These are phyloP conservation scores for Cudoniella acicularis DNA, from an alignment of 495 filamentous ascomycete genomes.

Conservation along the genomic window DNA sequence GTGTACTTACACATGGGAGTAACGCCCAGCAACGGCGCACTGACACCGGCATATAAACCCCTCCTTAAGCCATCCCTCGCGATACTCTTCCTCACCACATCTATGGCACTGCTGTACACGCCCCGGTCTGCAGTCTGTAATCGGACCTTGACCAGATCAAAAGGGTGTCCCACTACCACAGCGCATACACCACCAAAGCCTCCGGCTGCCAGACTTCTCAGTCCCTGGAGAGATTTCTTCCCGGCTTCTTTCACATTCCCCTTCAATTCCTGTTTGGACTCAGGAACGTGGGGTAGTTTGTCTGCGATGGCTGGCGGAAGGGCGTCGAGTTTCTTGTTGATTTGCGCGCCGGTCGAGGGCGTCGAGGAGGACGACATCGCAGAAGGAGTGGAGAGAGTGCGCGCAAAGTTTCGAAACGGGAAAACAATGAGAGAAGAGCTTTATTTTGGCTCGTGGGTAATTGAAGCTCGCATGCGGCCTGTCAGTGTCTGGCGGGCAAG, in stretches of 20 bases:
- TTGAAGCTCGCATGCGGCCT: not conserved
- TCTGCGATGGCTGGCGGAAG: constrained; percentile 38
- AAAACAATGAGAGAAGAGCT: not conserved
- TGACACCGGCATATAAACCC: constrained; percentile 95
- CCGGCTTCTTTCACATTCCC: constrained; percentile 44
- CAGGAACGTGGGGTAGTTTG: constrained; percentile 48
- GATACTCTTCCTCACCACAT: constrained; percentile 84
- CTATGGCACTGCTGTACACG: constrained; percentile 84
- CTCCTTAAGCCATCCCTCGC: constrained; percentile 79
- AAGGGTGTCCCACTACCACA: constrained; percentile 90
- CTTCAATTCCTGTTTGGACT: constrained; percentile 48
- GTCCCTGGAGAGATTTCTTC: constrained; percentile 41
- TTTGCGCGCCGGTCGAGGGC: constrained; percentile 34
- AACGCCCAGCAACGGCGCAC: constrained; percentile 88
- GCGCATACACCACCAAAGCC: constrained; percentile 93
- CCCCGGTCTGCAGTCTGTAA: constrained; percentile 94
- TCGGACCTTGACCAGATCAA: constrained; percentile 96
- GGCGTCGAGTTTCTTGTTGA: constrained; percentile 21
- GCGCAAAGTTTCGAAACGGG: not conserved
- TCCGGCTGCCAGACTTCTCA: constrained; percentile 80
- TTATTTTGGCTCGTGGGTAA: not conserved
- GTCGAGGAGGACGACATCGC: constrained; percentile 28
- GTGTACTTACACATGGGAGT: constrained; percentile 91
- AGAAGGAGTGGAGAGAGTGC: not conserved
- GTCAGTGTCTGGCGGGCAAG: not conserved